phyloP scores from a whole-genome alignment of 2,329 filamentous ascomycete species.

The Apiospora marii region DNA sequence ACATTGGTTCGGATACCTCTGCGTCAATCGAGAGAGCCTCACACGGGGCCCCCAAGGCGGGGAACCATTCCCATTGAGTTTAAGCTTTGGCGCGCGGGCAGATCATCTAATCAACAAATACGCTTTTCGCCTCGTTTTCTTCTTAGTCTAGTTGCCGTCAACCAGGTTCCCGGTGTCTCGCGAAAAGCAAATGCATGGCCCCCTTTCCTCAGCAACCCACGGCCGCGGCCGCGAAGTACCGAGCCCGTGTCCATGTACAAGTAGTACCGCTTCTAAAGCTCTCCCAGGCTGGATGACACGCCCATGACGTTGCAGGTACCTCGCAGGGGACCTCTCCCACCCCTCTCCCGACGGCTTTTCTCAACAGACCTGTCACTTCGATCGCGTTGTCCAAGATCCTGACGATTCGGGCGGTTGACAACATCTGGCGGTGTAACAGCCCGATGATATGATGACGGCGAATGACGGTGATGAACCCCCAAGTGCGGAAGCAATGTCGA shows the following conservation, averaged over 20 bases:
- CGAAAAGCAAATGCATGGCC: background rate
- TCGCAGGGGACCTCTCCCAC: background rate
- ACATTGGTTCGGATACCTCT: background rate
- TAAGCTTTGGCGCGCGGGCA: background rate
- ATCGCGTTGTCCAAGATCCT: background rate
- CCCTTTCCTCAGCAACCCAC: background rate
- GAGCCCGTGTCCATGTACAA: background rate
- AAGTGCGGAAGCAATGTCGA: background rate
- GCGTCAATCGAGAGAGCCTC: constrained; percentile 2
- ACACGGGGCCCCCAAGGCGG: background rate
- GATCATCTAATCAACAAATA: background rate
- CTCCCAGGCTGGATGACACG: background rate
- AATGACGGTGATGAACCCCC: no score
- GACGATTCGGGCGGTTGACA: no score
- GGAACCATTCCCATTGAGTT: background rate
- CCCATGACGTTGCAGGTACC: background rate
- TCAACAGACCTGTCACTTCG: background rate
- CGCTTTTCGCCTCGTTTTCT: no score
- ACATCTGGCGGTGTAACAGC: background rate
- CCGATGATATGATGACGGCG: background rate
- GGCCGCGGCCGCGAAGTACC: background rate
- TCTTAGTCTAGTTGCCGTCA: background rate
- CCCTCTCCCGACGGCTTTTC: background rate
- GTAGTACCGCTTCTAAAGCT: background rate
- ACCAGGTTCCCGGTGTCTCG: constrained; percentile 13